A percentile compares a stretch with the other conserved stretches of the same genome.
phyloP scores from a whole-genome alignment of 805 yeast species.

The Zygotorulaspora danielsina region DNA sequence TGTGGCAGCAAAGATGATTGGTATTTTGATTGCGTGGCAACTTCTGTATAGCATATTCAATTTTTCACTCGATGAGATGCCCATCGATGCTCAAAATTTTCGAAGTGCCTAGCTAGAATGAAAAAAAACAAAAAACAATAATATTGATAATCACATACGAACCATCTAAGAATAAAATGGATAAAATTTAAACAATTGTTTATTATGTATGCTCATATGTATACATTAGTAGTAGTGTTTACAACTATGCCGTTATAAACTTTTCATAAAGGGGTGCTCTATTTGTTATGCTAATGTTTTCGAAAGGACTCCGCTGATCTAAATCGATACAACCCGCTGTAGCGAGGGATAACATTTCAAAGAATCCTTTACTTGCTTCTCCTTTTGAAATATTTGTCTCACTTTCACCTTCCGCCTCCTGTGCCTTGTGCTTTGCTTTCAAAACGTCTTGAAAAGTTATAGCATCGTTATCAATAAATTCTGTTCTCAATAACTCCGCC shows the following conservation, averaged over 20 bases:
- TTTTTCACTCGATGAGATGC: slow-evolving; percentile 5
- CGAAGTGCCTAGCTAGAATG: slow-evolving; percentile 3
- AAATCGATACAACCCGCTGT: slow-evolving; percentile 66
- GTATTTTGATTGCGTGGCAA: too few relatives aligned
- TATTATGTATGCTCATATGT: too few relatives aligned
- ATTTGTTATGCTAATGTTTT: slow-evolving; percentile 50
- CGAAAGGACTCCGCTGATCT: slow-evolving; percentile 57
- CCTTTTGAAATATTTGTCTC: slow-evolving; percentile 13
- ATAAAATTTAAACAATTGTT: too few relatives aligned
- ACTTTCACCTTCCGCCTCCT: background rate
- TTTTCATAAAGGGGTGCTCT: slow-evolving; percentile 39
- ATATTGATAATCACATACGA: slow-evolving; percentile 6
- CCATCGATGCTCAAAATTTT: slow-evolving; percentile 9
- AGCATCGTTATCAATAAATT: slow-evolving; percentile 15
- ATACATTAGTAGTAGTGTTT: too few relatives aligned
- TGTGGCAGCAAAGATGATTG: too few relatives aligned
- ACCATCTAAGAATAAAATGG: too few relatives aligned
- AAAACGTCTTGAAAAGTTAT: slow-evolving; percentile 16
- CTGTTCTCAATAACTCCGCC: slow-evolving; percentile 26
- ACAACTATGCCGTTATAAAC: slow-evolving; percentile 21
- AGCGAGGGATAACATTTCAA: slow-evolving; percentile 77
- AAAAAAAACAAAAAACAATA: slow-evolving; percentile 4
- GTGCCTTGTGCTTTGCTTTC: slow-evolving; percentile 7
- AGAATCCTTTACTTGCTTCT: slow-evolving; percentile 48
- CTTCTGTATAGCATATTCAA: too few relatives aligned